A percentile compares a stretch with the other conserved stretches of the same genome.
These are phyloP conservation scores for Nicotiana undulata DNA, from an alignment of 257 asterid species.

Conservation along the genomic window DNA sequence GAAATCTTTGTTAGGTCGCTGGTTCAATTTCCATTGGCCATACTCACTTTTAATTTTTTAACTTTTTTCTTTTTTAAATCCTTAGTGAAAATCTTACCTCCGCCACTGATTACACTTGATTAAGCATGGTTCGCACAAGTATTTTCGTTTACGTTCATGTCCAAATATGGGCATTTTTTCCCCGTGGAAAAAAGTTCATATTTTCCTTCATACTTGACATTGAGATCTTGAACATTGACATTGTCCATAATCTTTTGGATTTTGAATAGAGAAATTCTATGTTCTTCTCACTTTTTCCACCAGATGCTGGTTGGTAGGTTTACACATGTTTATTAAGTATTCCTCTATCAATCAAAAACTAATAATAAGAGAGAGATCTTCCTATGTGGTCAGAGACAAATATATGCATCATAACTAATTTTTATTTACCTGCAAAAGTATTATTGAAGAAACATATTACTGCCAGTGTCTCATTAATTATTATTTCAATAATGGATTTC, in stretches of 20 bases:
- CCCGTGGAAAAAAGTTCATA: not conserved
- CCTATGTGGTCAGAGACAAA: not conserved
- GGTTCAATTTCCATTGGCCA: too few relatives aligned
- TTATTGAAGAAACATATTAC: not conserved
- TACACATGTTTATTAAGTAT: not conserved
- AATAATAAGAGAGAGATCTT: not conserved
- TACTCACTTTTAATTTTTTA: too few relatives aligned
- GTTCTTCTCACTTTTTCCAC: not conserved
- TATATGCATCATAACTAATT: not conserved
- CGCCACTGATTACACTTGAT: not conserved
- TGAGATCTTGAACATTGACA: slow-evolving; percentile 4
- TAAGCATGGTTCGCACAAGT: not conserved
- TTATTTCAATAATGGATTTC: too few relatives aligned
- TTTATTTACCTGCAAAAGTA: not conserved
- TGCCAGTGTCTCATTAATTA: not conserved
- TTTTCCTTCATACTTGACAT: not conserved
- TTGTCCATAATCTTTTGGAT: not conserved
- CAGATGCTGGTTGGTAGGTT: not conserved
- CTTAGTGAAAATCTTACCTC: too few relatives aligned
- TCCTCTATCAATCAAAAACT: too few relatives aligned
- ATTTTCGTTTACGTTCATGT: not conserved
- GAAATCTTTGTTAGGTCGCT: too few relatives aligned
- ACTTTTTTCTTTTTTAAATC: too few relatives aligned
- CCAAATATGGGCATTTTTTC: not conserved
- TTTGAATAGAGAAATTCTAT: not conserved